phyloP scores from a whole-genome alignment of 768 basidiomycete genomes.

The Auricularia heimuer region DNA sequence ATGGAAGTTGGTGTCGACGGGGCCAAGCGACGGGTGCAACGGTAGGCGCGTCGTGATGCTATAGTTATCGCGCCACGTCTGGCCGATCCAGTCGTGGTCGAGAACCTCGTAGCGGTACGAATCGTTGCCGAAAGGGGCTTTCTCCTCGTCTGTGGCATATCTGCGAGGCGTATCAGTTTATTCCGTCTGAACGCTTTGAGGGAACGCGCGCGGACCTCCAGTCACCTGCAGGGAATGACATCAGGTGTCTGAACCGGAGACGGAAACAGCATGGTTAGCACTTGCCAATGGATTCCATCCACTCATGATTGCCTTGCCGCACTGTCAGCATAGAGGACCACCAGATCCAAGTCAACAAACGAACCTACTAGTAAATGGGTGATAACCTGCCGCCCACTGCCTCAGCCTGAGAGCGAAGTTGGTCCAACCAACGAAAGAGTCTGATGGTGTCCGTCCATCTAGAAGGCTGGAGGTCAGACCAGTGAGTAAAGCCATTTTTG shows the following conservation, averaged over 20 bases:
- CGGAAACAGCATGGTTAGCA: neutral
- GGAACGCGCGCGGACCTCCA: constrained; percentile 21
- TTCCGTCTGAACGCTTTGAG: neutral
- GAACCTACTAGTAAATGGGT: constrained; percentile 17
- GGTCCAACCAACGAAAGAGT: constrained; percentile 29
- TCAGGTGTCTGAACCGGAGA: constrained; percentile 6
- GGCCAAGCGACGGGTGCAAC: constrained; percentile 10
- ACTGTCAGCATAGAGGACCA: neutral
- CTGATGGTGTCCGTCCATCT: constrained; percentile 24
- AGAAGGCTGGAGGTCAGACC: too few relatives aligned
- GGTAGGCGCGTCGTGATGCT: constrained; percentile 20
- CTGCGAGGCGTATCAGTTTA: constrained; percentile 9
- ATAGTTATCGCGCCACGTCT: constrained; percentile 30
- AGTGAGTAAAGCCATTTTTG: too few relatives aligned
- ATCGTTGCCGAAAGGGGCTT: constrained; percentile 24
- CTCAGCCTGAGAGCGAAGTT: constrained; percentile 25
- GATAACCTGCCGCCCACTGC: constrained; percentile 27
- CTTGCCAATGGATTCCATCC: constrained; percentile 25
- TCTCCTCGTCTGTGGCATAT: constrained; percentile 28
- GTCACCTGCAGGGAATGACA: constrained; percentile 21
- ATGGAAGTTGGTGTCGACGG: constrained; percentile 11
- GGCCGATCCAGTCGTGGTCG: constrained; percentile 26
- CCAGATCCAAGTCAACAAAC: neutral
- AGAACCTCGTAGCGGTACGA: constrained; percentile 23
- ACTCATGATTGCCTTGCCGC: constrained; percentile 32